phyloP scores from a whole-genome alignment of 2,329 filamentous ascomycete genomes.

The Fusarium drepaniforme region DNA sequence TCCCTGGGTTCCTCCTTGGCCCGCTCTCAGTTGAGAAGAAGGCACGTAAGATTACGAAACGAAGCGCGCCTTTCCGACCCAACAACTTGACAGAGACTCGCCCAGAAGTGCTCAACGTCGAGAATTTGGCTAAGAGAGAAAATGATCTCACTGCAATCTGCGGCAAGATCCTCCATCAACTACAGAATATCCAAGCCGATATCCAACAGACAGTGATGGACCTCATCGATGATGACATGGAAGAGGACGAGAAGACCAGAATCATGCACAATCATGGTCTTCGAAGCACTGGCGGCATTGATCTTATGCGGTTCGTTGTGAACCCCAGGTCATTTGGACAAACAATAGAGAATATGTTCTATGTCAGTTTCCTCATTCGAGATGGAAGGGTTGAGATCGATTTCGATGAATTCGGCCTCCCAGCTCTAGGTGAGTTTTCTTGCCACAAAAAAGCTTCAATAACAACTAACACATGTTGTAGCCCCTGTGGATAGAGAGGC shows the following conservation, averaged over 20 bases:
- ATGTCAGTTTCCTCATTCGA: conserved; percentile 92
- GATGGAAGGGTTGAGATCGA: conserved; percentile 85
- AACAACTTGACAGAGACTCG: conserved; percentile 77
- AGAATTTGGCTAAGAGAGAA: conserved; percentile 82
- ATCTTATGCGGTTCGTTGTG: conserved; percentile 87
- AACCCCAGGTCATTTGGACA: conserved; percentile 94
- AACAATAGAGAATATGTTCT: conserved; percentile 97
- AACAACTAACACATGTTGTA: conserved; percentile 36
- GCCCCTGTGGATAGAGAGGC: conserved; percentile 56
- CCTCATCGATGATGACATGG: conserved; percentile 59
- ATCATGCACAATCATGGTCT: conserved; percentile 77
- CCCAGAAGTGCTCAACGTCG: conserved; percentile 81
- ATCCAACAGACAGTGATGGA: conserved; percentile 60
- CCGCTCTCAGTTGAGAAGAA: conserved; percentile 92
- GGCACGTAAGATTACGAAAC: conserved; percentile 75
- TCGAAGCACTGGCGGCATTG: conserved; percentile 76
- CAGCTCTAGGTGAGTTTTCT: conserved; percentile 78
- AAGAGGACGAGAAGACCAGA: conserved; percentile 58
- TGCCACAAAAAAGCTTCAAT: neutral
- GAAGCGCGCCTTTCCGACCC: conserved; percentile 77
- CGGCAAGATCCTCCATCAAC: conserved; percentile 75
- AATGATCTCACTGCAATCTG: conserved; percentile 85
- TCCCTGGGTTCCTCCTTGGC: conserved; percentile 87
- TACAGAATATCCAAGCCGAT: conserved; percentile 63
- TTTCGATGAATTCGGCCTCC: conserved; percentile 78